Percentiles rank a stretch among this genome's conserved stretches.
Conservation (phyloP, 352 stramenopile species). For the Globisporangium okanoganense region DNA sequence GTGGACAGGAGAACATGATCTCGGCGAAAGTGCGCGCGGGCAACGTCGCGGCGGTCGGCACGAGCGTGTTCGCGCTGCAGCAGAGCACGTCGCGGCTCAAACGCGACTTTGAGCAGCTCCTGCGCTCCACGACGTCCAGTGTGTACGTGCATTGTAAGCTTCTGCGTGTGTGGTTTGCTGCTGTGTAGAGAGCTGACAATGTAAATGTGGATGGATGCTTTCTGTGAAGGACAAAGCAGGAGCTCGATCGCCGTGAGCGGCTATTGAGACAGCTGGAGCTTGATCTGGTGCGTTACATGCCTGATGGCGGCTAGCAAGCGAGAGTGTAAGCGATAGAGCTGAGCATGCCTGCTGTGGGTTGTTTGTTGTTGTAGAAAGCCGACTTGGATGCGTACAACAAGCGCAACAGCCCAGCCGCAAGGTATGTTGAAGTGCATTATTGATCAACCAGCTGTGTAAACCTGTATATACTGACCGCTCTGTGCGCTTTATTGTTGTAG, state of each 20-base stretch:
- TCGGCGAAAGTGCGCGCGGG: slow-evolving; percentile 62
- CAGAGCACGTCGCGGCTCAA: slow-evolving; percentile 78
- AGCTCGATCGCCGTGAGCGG: slow-evolving; percentile 64
- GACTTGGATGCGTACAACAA: slow-evolving; percentile 80
- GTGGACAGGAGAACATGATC: slow-evolving; percentile 59
- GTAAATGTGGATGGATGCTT: neutral
- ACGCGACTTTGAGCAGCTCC: slow-evolving; percentile 80
- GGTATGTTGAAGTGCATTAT: slow-evolving; percentile 5
- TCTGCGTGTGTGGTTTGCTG: neutral
- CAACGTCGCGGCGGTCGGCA: slow-evolving; percentile 58
- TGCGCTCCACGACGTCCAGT: slow-evolving; percentile 33
- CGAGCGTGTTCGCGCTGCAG: slow-evolving; percentile 81
- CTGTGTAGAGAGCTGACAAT: neutral
- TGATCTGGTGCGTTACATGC: slow-evolving; percentile 37
- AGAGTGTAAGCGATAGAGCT: neutral
- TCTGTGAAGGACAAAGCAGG: slow-evolving; percentile 48
- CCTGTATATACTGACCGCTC: neutral
- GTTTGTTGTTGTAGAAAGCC: slow-evolving; percentile 36
- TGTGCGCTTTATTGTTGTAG: neutral
- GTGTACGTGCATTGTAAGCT: slow-evolving; percentile 38
- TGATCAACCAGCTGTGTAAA: neutral
- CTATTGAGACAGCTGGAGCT: slow-evolving; percentile 57
- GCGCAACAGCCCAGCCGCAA: slow-evolving; percentile 22
- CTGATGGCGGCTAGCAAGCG: neutral
- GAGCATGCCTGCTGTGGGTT: neutral